A percentile compares a stretch with the other conserved stretches of the same genome.
Conservation (phyloP, 78 protist genomes). For the Pigoraptor vietnamica region DNA sequence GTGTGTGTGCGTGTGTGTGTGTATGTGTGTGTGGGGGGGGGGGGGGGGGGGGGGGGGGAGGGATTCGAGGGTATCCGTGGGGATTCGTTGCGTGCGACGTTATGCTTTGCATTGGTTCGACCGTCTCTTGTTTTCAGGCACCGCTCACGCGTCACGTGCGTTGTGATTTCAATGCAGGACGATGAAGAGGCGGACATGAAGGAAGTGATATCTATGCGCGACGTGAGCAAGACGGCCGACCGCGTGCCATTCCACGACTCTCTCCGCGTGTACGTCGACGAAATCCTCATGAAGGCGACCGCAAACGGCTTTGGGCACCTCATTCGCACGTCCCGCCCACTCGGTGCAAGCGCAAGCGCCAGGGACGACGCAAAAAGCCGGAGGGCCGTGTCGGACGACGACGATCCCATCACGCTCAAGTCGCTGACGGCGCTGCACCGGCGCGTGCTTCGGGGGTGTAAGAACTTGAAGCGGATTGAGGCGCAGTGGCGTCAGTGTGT, state of each 20-base stretch:
- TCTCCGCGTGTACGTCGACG: background rate
- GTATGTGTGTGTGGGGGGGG: too few species aligned
- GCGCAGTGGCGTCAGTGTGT: conserved; percentile 26
- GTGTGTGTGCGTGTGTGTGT: too few species aligned
- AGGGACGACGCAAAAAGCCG: background rate
- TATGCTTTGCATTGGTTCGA: too few species aligned
- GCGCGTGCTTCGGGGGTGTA: conserved; percentile 9
- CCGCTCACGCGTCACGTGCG: too few species aligned
- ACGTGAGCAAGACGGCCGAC: conserved; percentile 13
- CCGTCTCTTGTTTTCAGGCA: too few species aligned
- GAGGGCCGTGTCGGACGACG: background rate
- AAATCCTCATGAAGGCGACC: background rate
- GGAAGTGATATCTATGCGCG: background rate
- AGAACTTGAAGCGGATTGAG: conserved; percentile 4
- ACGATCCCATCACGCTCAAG: conserved; percentile 12
- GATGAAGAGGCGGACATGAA: conserved; percentile 32
- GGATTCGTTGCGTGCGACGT: too few species aligned
- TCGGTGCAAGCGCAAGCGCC: background rate
- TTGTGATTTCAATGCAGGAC: too few species aligned
- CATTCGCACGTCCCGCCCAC: background rate
- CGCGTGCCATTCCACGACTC: background rate
- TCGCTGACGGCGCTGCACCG: conserved; percentile 29
- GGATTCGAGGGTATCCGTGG: too few species aligned
- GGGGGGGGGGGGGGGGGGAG: too few species aligned
- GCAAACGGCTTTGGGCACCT: background rate